Percentiles rank a stretch among this genome's conserved stretches.
phyloP scores from a whole-genome alignment of 129 eudicot genomes.

The Smallanthus sonchifolius region DNA sequence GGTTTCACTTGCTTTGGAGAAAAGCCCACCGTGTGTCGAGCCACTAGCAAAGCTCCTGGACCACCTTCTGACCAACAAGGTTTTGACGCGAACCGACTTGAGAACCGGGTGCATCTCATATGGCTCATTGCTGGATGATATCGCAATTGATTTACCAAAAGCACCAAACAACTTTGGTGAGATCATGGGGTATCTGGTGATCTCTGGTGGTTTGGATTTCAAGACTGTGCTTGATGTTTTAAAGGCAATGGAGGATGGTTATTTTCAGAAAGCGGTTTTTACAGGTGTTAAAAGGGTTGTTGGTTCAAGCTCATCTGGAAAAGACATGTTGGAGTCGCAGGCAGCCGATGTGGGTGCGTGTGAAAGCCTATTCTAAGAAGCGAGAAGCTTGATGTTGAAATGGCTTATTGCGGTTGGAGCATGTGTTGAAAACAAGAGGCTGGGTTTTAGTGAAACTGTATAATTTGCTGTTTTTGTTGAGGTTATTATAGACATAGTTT shows the following conservation, averaged over 20 bases:
- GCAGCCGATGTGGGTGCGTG: constrained; percentile 66
- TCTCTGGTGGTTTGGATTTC: constrained; percentile 62
- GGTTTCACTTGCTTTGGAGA: constrained; percentile 62
- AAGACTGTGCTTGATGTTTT: constrained; percentile 57
- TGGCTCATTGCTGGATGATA: constrained; percentile 65
- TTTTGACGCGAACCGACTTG: constrained; percentile 46
- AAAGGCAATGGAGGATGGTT: constrained; percentile 61
- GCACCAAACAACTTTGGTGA: constrained; percentile 84
- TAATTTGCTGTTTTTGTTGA: constrained; percentile 1
- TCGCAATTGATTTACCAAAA: constrained; percentile 83
- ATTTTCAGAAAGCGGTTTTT: constrained; percentile 56
- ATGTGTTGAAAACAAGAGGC: not conserved
- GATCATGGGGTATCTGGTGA: constrained; percentile 53
- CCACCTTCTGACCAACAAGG: constrained; percentile 57
- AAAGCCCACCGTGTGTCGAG: constrained; percentile 69
- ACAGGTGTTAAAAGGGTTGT: constrained; percentile 44
- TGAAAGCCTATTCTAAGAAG: constrained; percentile 26
- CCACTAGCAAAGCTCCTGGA: constrained; percentile 62
- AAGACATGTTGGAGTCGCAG: constrained; percentile 53
- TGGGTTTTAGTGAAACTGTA: not conserved
- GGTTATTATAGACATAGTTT: constrained; percentile 11
- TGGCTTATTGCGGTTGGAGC: not conserved
- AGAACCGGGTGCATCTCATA: constrained; percentile 50
- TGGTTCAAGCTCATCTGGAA: constrained; percentile 40
- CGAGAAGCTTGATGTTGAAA: not conserved